phyloP scores from a whole-genome alignment of 371 early-diverging fungal genomes.

The Smittium culicis region DNA sequence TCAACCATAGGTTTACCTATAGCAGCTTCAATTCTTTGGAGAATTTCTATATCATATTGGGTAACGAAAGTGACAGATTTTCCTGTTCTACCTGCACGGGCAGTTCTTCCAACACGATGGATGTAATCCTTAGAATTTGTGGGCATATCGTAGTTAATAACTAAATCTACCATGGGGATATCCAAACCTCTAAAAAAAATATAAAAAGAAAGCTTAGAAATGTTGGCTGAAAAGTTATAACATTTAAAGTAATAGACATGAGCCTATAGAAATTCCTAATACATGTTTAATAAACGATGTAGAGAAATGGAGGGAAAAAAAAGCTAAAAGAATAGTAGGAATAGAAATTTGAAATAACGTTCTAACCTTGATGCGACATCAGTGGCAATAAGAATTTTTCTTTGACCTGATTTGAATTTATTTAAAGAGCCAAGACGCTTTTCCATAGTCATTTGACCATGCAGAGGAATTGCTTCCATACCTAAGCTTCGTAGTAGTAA shows the following conservation, averaged over 20 bases:
- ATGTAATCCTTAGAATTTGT: slow-evolving; percentile 86
- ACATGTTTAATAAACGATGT: no score
- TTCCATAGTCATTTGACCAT: slow-evolving; percentile 85
- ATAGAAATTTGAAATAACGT: background rate
- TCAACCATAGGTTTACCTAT: slow-evolving; percentile 68
- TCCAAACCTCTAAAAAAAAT: slow-evolving; percentile 66
- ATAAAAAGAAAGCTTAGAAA: background rate
- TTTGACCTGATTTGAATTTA: slow-evolving; percentile 78
- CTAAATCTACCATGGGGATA: slow-evolving; percentile 89
- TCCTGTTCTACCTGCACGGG: slow-evolving; percentile 87
- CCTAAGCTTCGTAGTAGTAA: slow-evolving; percentile 78
- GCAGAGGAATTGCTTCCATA: slow-evolving; percentile 82
- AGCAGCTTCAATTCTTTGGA: slow-evolving; percentile 84
- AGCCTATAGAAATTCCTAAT: no score
- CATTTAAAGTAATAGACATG: no score
- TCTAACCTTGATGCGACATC: slow-evolving; percentile 62
- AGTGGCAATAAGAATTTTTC: slow-evolving; percentile 86
- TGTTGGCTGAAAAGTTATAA: background rate
- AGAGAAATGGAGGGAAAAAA: no score
- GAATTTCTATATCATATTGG: slow-evolving; percentile 90
- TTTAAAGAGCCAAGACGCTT: slow-evolving; percentile 79
- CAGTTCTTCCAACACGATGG: slow-evolving; percentile 96
- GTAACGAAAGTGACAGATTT: slow-evolving; percentile 91
- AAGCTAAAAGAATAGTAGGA: no score
- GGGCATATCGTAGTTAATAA: slow-evolving; percentile 96